Evolutionary conservation across 805 yeast genomes (phyloP).

Genomic region (Monosporozyma siamensis): DNA sequence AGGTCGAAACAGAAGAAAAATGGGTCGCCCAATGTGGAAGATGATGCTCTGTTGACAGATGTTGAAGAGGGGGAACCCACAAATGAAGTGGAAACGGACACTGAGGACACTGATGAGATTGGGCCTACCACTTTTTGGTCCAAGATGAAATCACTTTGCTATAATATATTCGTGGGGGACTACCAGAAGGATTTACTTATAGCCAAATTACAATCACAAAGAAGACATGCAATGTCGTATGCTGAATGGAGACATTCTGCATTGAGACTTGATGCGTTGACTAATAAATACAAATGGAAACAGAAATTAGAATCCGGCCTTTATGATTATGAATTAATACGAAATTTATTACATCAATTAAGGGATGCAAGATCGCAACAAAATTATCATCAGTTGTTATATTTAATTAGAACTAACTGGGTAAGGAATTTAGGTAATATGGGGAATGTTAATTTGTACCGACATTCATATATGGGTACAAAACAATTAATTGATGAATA

Average conservation of each 20-base stretch:
- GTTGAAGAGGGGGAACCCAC: no score
- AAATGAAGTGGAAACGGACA: no score
- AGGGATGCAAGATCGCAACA: constrained; percentile 47
- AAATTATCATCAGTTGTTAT: constrained; percentile 53
- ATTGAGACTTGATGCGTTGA: constrained; percentile 51
- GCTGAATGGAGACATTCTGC: constrained; percentile 61
- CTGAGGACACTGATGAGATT: neutral
- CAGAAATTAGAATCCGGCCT: constrained; percentile 44
- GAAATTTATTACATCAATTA: constrained; percentile 44
- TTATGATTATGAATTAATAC: constrained; percentile 62
- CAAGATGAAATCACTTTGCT: constrained; percentile 10
- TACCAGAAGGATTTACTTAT: constrained; percentile 32
- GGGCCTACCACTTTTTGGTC: constrained; percentile 2
- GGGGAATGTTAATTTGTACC: constrained; percentile 68
- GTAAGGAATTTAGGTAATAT: constrained; percentile 76
- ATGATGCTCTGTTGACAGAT: no score
- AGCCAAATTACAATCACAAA: constrained; percentile 30
- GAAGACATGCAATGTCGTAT: constrained; percentile 41
- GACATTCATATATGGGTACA: constrained; percentile 77
- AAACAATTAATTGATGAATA: constrained; percentile 74
- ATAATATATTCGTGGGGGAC: constrained; percentile 11
- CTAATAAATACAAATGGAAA: constrained; percentile 67
- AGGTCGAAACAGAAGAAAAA: neutral
- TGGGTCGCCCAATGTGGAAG: neutral
- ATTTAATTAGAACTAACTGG: constrained; percentile 77